phyloP scores from a whole-genome alignment of 208 protist genomes.

The Blechomonas ayalai region DNA sequence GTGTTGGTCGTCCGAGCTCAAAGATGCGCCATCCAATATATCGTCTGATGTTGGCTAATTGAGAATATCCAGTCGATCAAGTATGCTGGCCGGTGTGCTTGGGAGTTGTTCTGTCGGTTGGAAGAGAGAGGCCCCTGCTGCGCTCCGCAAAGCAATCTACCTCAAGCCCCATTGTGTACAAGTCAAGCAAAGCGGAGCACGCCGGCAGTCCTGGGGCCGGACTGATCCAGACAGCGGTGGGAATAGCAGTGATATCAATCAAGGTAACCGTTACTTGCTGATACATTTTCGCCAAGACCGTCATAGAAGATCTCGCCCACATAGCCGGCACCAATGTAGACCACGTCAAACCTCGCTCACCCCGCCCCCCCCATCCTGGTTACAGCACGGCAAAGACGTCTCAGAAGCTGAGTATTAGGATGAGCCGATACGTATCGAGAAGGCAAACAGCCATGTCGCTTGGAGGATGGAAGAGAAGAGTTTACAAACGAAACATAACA shows the following conservation, averaged over 20 bases:
- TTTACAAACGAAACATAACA: too few species aligned
- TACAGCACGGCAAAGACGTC: too few species aligned
- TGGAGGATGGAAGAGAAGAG: too few species aligned
- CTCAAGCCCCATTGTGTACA: conserved; percentile 95
- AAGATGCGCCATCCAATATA: too few species aligned
- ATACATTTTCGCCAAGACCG: conserved; percentile 93
- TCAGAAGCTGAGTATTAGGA: too few species aligned
- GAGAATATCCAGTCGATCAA: too few species aligned
- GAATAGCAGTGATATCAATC: conserved; percentile 84
- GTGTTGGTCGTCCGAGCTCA: too few species aligned
- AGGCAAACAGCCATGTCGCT: too few species aligned
- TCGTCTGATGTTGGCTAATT: too few species aligned
- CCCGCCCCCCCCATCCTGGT: too few species aligned
- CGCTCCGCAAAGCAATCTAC: conserved; percentile 70
- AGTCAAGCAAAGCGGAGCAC: conserved; percentile 55
- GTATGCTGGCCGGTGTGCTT: too few species aligned
- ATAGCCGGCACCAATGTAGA: conserved; percentile 92
- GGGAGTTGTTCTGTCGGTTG: conserved; percentile 73
- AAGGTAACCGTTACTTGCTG: conserved; percentile 89
- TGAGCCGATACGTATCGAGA: too few species aligned
- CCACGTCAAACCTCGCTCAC: conserved; percentile 52
- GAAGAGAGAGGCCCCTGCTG: conserved; percentile 94
- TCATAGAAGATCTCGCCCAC: conserved; percentile 96
- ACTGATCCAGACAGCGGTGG: conserved; percentile 93
- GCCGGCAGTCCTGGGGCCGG: conserved; percentile 12